Conservation (phyloP, 1,284 basidiomycete genomes). For the Marasmius tenuissimus region DNA sequence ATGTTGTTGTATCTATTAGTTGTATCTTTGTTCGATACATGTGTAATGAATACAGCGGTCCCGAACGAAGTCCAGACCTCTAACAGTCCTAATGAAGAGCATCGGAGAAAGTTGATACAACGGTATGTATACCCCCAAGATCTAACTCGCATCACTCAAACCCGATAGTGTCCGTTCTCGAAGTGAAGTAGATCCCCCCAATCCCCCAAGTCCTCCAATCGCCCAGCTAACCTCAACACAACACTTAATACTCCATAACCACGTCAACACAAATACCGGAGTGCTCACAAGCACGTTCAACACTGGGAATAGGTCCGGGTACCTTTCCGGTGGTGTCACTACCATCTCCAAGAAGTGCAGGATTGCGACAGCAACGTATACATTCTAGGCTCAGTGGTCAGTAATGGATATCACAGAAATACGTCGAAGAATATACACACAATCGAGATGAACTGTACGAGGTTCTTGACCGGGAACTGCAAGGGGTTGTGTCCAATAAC, state of each 20-base stretch:
- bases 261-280: constrained; percentile 72
- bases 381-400: constrained; percentile 37
- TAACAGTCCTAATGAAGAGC: background rate
- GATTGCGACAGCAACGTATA: constrained; percentile 54
- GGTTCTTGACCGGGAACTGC: constrained; percentile 1
- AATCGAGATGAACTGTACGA: constrained; percentile 46
- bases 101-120: background rate
- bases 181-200: background rate
- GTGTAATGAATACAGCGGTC: no score
- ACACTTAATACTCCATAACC: constrained; percentile 78
- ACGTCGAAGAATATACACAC: constrained; percentile 40
- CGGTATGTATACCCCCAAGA: background rate
- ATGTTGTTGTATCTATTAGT: no score
- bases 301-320: constrained; percentile 86
- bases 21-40: no score
- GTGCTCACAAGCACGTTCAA: constrained; percentile 84
- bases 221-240: constrained; percentile 71
- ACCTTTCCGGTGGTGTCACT: constrained; percentile 63
- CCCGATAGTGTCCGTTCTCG: background rate
- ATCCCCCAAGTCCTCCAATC: constrained; percentile 19
- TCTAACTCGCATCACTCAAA: background rate
- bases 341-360: constrained; percentile 70
- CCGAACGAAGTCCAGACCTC: background rate
- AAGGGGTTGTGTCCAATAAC: constrained; percentile 76
- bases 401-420: background rate